Conservation (phyloP, 306 rosid species). For the Fragaria ananassa region DNA sequence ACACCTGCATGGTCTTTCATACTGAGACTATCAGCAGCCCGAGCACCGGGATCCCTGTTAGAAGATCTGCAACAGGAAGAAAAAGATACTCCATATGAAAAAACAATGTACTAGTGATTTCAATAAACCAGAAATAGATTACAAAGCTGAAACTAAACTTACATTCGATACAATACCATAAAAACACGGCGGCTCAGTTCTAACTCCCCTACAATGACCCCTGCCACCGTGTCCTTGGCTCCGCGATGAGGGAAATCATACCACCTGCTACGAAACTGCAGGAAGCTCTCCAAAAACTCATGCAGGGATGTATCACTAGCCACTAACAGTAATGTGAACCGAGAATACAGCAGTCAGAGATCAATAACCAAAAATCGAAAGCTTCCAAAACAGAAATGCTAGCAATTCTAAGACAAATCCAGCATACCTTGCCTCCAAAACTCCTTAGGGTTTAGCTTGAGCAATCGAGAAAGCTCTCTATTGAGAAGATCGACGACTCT, state of each 20-base stretch:
- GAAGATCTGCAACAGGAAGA: slow-evolving; percentile 63
- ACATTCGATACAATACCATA: slow-evolving; percentile 93
- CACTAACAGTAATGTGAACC: slow-evolving; percentile 46
- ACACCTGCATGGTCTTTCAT: slow-evolving; percentile 81
- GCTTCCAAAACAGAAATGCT: background rate
- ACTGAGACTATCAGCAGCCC: slow-evolving; percentile 69
- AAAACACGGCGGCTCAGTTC: slow-evolving; percentile 84
- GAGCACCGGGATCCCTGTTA: slow-evolving; percentile 81
- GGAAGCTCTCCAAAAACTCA: slow-evolving; percentile 84
- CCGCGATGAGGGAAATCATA: slow-evolving; percentile 88
- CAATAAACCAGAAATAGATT: background rate
- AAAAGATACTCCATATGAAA: background rate
- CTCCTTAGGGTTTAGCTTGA: slow-evolving; percentile 74
- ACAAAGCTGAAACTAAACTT: slow-evolving; percentile 40
- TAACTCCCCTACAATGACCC: slow-evolving; percentile 84
- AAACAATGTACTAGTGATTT: background rate
- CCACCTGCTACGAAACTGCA: slow-evolving; percentile 91
- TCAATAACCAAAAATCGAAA: background rate
- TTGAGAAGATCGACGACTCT: slow-evolving; percentile 88
- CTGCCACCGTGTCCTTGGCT: slow-evolving; percentile 72
- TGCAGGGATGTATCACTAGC: slow-evolving; percentile 76
- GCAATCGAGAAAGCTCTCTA: slow-evolving; percentile 69
- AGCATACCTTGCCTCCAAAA: slow-evolving; percentile 79
- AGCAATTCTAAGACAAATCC: background rate
- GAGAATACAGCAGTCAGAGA: background rate